Evolutionary conservation across 1,284 basidiomycete species (phyloP).

Genomic region (Fomitiporia mediterranea): DNA sequence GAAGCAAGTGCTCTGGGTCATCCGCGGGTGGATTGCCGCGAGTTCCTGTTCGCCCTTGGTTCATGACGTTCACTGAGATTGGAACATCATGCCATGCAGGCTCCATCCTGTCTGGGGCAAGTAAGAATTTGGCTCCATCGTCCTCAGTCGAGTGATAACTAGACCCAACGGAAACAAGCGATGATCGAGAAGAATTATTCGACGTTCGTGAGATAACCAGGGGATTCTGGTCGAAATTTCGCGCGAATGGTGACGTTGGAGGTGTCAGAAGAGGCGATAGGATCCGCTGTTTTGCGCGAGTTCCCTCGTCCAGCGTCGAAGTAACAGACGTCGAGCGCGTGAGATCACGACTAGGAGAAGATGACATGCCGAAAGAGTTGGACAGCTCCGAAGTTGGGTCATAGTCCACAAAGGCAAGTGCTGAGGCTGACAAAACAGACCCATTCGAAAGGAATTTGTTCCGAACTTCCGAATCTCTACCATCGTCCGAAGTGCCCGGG

Average conservation of each 20-base stretch:
- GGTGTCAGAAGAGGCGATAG: constrained; percentile 24
- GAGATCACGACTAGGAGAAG: constrained; percentile 2
- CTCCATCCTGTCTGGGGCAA: constrained; percentile 39
- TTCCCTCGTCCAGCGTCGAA: constrained; percentile 2
- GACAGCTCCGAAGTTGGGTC: constrained; percentile 8
- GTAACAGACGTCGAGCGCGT: neutral
- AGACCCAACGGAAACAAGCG: constrained; percentile 71
- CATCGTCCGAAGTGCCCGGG: constrained; percentile 37
- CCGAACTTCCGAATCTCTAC: constrained; percentile 49
- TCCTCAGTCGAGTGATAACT: constrained; percentile 79
- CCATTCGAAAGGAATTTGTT: constrained; percentile 37
- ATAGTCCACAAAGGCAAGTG: constrained; percentile 15
- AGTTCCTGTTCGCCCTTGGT: constrained; percentile 1
- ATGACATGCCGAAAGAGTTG: neutral
- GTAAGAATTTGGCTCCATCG: constrained; percentile 48
- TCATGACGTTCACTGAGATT: constrained; percentile 30
- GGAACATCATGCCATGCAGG: constrained; percentile 59
- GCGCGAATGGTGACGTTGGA: constrained; percentile 46
- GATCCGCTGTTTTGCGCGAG: constrained; percentile 24
- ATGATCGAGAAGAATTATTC: constrained; percentile 66
- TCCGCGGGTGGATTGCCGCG: constrained; percentile 2
- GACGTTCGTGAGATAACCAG: constrained; percentile 60
- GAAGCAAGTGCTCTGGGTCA: constrained; percentile 62
- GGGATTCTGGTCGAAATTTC: constrained; percentile 44
- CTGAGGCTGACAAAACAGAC: constrained; percentile 14